These are phyloP conservation scores for Pichia gijzeniarum DNA, from an alignment of 805 yeast species.

Conservation along the genomic window DNA sequence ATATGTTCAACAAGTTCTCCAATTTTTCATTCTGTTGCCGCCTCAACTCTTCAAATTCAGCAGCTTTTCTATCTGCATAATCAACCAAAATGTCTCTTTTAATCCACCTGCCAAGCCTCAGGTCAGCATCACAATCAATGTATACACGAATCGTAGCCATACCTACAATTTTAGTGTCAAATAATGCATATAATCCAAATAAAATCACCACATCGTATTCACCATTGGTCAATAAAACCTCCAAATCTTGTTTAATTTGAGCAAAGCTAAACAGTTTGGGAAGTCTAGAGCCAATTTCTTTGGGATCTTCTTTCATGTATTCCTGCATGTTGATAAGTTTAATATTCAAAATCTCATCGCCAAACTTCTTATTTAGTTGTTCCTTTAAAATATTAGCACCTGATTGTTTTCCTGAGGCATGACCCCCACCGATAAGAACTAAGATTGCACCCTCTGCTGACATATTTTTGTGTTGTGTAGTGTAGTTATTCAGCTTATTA, in stretches of 20 bases:
- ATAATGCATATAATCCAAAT: constrained; percentile 77
- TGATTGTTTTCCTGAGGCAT: constrained; percentile 30
- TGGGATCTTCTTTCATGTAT: constrained; percentile 7
- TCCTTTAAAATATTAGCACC: constrained; percentile 19
- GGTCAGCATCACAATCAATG: constrained; percentile 80
- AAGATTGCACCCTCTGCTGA: constrained; percentile 13
- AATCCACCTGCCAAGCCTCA: constrained; percentile 76
- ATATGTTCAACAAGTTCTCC: constrained; percentile 37
- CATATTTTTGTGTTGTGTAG: too few species aligned
- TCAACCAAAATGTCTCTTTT: constrained; percentile 26
- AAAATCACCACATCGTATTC: constrained; percentile 39
- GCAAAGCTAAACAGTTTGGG: constrained; percentile 40
- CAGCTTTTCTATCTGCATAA: not conserved
- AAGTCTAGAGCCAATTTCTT: constrained; percentile 10
- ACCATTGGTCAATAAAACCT: constrained; percentile 1
- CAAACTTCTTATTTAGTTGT: constrained; percentile 20
- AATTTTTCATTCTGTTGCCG: constrained; percentile 12
- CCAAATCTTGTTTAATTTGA: constrained; percentile 18
- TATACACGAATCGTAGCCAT: constrained; percentile 63
- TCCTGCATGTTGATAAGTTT: constrained; percentile 23
- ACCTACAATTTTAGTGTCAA: constrained; percentile 48
- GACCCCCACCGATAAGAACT: constrained; percentile 32
- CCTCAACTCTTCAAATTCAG: constrained; percentile 1
- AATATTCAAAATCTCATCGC: constrained; percentile 13
- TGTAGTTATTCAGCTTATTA: too few species aligned